Percentiles rank a stretch among this genome's conserved stretches.
phyloP scores from a whole-genome alignment of 805 yeast genomes.

The Candida awuae region DNA sequence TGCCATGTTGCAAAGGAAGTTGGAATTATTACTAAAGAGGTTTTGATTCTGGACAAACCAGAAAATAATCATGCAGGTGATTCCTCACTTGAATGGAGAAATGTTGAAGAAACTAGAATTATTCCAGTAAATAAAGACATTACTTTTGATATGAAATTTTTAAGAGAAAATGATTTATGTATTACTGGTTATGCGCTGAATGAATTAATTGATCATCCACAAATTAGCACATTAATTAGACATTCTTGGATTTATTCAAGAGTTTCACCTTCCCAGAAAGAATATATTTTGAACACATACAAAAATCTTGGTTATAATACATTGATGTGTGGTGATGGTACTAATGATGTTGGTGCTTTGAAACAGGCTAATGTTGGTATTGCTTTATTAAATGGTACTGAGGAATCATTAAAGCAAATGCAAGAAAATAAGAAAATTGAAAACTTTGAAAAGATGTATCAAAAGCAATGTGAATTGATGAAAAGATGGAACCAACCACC shows the following conservation, averaged over 20 bases:
- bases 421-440: slow-evolving; percentile 72
- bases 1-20: slow-evolving; percentile 96
- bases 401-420: slow-evolving; percentile 82
- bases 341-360: slow-evolving; percentile 99
- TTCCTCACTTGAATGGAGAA: slow-evolving; percentile 71
- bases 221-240: slow-evolving; percentile 64
- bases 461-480: slow-evolving; percentile 76
- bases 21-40: slow-evolving; percentile 73
- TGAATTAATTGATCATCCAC: slow-evolving; percentile 56
- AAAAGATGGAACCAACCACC: slow-evolving; percentile 74
- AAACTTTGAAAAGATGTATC: slow-evolving; percentile 57
- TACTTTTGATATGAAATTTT: slow-evolving; percentile 47
- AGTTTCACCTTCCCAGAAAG: slow-evolving; percentile 95
- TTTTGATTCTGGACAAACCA: slow-evolving; percentile 78
- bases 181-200: slow-evolving; percentile 86
- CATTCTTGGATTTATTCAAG: slow-evolving; percentile 97
- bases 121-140: slow-evolving; percentile 59
- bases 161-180: slow-evolving; percentile 73
- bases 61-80: slow-evolving; percentile 46
- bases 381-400: slow-evolving; percentile 96
- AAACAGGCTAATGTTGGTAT: slow-evolving; percentile 98
- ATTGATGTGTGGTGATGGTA: slow-evolving; percentile 99
- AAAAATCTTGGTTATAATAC: slow-evolving; percentile 88
- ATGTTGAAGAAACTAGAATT: slow-evolving; percentile 65
- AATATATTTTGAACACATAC: slow-evolving; percentile 73